These are phyloP conservation scores for Globisporangium parvum DNA, from an alignment of 352 stramenopile genomes.

Conservation along the genomic window DNA sequence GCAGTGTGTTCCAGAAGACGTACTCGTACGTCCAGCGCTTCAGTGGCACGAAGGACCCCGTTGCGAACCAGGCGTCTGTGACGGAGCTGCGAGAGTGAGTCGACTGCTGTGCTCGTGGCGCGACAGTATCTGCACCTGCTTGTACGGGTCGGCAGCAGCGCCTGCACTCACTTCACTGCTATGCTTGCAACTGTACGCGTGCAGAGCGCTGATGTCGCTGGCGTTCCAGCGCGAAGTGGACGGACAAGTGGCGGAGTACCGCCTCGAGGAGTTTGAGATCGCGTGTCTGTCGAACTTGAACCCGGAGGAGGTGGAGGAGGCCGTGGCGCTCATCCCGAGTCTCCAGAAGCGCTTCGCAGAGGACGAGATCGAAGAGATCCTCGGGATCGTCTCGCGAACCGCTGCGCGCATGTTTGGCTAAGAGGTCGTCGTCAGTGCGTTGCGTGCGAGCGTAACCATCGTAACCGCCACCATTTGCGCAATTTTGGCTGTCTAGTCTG, in stretches of 20 bases:
- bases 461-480: too few relatives aligned
- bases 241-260: conserved; percentile 60
- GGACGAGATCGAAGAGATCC: conserved; percentile 88
- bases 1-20: conserved; percentile 88
- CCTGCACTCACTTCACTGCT: background rate
- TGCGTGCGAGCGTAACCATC: too few relatives aligned
- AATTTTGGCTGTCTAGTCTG: too few relatives aligned
- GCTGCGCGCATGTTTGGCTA: conserved; percentile 83
- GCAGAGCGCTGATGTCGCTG: conserved; percentile 79
- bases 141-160: background rate
- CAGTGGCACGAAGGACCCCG: conserved; percentile 87
- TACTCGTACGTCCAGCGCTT: conserved; percentile 90
- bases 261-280: conserved; percentile 88
- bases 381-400: conserved; percentile 83
- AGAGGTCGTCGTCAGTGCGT: background rate
- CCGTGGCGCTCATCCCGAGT: conserved; percentile 83
- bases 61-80: conserved; percentile 87
- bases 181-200: background rate
- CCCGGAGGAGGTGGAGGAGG: conserved; percentile 85
- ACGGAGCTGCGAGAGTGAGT: conserved; percentile 85
- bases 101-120: background rate
- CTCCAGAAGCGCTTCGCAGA: conserved; percentile 85
- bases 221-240: conserved; percentile 79
- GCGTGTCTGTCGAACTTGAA: conserved; percentile 88
- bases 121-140: background rate